phyloP scores from a whole-genome alignment of 257 asterid species.

The Rhazya stricta region DNA sequence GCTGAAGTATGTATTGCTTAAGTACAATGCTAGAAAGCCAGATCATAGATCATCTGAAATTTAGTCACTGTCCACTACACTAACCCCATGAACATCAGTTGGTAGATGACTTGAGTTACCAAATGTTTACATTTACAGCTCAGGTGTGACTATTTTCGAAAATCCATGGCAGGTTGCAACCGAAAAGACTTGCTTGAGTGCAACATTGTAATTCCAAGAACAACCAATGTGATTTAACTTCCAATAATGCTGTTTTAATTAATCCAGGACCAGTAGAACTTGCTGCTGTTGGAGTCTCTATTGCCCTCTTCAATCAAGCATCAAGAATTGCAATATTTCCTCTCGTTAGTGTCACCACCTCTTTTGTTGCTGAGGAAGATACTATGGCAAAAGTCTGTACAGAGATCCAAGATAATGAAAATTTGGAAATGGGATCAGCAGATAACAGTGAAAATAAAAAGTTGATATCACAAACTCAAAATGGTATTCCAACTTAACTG shows the following conservation, averaged over 20 bases:
- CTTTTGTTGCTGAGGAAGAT: conserved; percentile 84
- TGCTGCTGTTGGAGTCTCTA: conserved; percentile 82
- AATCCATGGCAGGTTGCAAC: neutral
- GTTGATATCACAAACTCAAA: conserved; percentile 35
- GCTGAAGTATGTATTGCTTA: too few species aligned
- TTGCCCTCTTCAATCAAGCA: conserved; percentile 77
- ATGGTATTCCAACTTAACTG: conserved; percentile 24
- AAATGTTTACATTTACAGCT: neutral
- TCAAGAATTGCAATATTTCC: conserved; percentile 78
- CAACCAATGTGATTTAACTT: neutral
- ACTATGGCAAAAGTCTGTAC: conserved; percentile 26
- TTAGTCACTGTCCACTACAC: too few species aligned
- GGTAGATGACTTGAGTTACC: neutral
- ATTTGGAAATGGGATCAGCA: conserved; percentile 24
- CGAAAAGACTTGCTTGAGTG: neutral
- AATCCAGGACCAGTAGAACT: conserved; percentile 62
- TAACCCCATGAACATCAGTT: too few species aligned
- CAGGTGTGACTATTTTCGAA: neutral
- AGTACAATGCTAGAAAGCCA: too few species aligned
- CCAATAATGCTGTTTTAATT: neutral
- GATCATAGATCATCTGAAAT: too few species aligned
- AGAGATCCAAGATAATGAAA: conserved; percentile 24
- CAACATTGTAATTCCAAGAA: neutral
- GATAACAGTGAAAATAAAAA: conserved; percentile 36
- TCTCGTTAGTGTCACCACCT: conserved; percentile 79